phyloP scores from a whole-genome alignment of 1,284 basidiomycete species.

The Melampsora larici-populina region DNA sequence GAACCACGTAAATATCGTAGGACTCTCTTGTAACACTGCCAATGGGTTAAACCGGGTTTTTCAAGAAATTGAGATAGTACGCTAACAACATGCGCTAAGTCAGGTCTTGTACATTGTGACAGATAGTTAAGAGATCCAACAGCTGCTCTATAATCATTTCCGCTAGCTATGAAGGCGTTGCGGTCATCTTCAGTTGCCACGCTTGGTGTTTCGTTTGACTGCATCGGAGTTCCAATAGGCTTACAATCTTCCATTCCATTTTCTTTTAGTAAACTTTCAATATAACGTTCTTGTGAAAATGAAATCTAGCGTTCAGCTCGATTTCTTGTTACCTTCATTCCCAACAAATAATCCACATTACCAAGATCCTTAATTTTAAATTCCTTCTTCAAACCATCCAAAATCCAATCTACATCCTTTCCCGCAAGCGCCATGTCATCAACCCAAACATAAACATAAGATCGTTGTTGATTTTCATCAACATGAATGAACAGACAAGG shows the following conservation, averaged over 20 bases:
- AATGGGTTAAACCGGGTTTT: constrained; percentile 2
- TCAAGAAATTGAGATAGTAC: constrained; percentile 7
- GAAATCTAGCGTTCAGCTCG: not conserved
- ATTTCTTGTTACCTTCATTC: constrained; percentile 12
- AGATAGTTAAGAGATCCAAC: constrained; percentile 3
- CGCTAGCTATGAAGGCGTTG: not conserved
- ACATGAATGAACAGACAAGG: constrained; percentile 18
- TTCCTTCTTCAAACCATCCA: no score
- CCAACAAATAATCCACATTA: no score
- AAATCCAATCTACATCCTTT: no score
- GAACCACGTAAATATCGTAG: not conserved
- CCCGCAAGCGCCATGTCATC: no score
- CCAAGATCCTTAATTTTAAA: no score
- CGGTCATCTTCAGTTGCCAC: constrained; percentile 11
- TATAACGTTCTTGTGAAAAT: constrained; percentile 5
- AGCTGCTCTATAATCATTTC: constrained; percentile 13
- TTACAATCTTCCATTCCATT: not conserved
- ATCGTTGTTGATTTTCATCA: not conserved
- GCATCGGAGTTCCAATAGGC: constrained; percentile 20
- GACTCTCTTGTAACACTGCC: constrained; percentile 2
- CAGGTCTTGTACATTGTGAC: no score
- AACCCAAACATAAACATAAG: constrained; percentile 18
- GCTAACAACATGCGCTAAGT: no score
- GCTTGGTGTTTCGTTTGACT: constrained; percentile 16
- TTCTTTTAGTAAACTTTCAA: constrained; percentile 13